Evolutionary conservation across 352 stramenopile genomes (phyloP), one percentile per base, ranked within the genome.

Genomic region (Pythium aquatile): DNA sequence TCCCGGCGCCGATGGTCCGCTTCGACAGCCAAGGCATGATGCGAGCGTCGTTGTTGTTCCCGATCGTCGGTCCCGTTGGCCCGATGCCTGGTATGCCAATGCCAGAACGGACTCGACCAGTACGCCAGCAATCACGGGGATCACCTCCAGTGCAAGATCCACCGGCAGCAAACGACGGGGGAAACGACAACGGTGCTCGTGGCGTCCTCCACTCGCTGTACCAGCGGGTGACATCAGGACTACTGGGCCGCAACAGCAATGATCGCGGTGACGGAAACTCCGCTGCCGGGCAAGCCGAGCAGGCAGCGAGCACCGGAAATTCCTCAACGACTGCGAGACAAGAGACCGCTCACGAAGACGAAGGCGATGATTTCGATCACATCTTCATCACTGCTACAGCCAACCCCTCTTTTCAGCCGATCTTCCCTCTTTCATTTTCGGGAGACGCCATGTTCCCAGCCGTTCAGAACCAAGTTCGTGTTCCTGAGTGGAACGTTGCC

Each of bases 361-460:
- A 42, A 28, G 57, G 61, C 30, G 64, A 39, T 17, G 49, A 56
- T 2, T 24, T 62, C 8, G 51, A 58, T 35, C 51, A 30, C 5
- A 53, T 66, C 42, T 58, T 52, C 30, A 63, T 70, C 37, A 58
- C 64, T 16, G 58, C 58, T 0, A 16, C 62, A 2, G 61, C 61
- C 5, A 49, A 39, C 5, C 61, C 61, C 20, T 1, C 20, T 5
- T 73, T 61, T 30, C 57, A 44, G 6, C 62, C 67, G 7, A 47
- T 70, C 40, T 70, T 73, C 48, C 66, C 66, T 16, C 58, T 69
- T 47, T 69, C 66, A 4, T 69, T 64, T 40, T 24, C 64, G 33
- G 55, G 48, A 2, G 56, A 48, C 37, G 46, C 32, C 3, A n/a
- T 64, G 13, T 61, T 65, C 29, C 55, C 55, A 10, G 33, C 55